Conservation (phyloP, 495 filamentous ascomycete species). For the Trichoderma asperelloides region DNA sequence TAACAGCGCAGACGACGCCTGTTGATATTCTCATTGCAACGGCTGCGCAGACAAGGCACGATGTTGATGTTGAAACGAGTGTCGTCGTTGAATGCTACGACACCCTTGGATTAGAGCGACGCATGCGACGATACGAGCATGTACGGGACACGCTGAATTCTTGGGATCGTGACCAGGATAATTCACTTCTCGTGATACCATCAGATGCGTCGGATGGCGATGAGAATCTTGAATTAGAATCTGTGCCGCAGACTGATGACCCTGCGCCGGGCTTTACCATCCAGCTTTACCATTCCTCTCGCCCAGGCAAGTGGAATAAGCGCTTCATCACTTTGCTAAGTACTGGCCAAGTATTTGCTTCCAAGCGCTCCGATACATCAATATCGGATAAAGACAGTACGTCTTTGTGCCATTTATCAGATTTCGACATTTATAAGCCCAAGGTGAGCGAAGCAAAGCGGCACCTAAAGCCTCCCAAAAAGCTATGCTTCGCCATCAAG, state of each 20-base stretch:
- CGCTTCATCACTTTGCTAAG: conserved; percentile 63
- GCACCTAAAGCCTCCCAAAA: conserved; percentile 66
- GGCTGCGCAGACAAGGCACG: conserved; percentile 40
- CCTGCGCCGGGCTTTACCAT: conserved; percentile 47
- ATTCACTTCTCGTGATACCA: conserved; percentile 49
- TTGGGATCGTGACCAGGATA: conserved; percentile 73
- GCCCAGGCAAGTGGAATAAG: conserved; percentile 77
- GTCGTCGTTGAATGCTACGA: conserved; percentile 69
- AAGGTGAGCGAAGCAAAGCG: conserved; percentile 51
- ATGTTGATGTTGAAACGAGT: conserved; percentile 50
- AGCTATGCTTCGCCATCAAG: conserved; percentile 79
- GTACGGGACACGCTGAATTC: conserved; percentile 86
- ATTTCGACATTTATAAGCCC: conserved; percentile 86
- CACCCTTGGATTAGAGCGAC: conserved; percentile 71
- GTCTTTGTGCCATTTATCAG: conserved; percentile 78
- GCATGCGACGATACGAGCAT: conserved; percentile 77
- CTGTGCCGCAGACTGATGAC: conserved; percentile 50
- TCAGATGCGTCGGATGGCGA: conserved; percentile 26
- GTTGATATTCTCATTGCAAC: conserved; percentile 59
- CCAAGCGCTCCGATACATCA: conserved; percentile 55
- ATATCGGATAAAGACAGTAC: conserved; percentile 50
- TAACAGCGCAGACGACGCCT: conserved; percentile 67
- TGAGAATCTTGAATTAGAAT: conserved; percentile 36
- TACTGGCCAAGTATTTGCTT: conserved; percentile 65
- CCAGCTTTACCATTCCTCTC: conserved; percentile 71